Evolutionary conservation across 345 rosid species (phyloP).

Genomic region (Ceriops tagal): DNA sequence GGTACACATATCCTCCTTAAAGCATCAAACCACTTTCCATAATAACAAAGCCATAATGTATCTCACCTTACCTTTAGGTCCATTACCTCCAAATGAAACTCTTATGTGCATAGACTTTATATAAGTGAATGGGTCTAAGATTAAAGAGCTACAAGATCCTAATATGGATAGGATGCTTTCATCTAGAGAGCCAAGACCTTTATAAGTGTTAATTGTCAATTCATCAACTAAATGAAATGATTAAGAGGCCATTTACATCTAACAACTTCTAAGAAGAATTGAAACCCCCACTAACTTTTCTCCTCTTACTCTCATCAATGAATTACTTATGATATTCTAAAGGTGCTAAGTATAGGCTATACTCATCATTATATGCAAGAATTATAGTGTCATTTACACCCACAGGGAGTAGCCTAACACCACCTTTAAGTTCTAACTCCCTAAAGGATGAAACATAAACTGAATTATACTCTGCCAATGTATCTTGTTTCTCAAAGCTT

Average conservation of each 20-base stretch:
- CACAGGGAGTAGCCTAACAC: slow-evolving; percentile 67
- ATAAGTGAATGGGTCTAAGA: slow-evolving; percentile 60
- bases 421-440: slow-evolving; percentile 59
- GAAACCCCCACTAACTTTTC: slow-evolving; percentile 50
- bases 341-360: slow-evolving; percentile 61
- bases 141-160: slow-evolving; percentile 56
- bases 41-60: slow-evolving; percentile 76
- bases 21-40: slow-evolving; percentile 75
- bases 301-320: slow-evolving; percentile 42
- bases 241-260: slow-evolving; percentile 36
- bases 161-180: slow-evolving; percentile 53
- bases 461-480: slow-evolving; percentile 63
- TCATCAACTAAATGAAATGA: slow-evolving; percentile 52
- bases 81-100: slow-evolving; percentile 67
- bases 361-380: slow-evolving; percentile 91
- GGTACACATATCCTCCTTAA: slow-evolving; percentile 77
- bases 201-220: slow-evolving; percentile 35
- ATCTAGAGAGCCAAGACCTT: slow-evolving; percentile 56
- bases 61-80: slow-evolving; percentile 62
- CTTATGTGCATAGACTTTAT: slow-evolving; percentile 66
- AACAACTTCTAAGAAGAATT: slow-evolving; percentile 42
- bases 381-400: slow-evolving; percentile 68
- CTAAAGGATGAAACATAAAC: slow-evolving; percentile 62
- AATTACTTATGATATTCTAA: slow-evolving; percentile 58
- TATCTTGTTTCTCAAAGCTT: slow-evolving; percentile 65